Percentiles rank a stretch among this genome's conserved stretches.
Conservation (phyloP, 345 rosid genomes). For the Kernera saxatilis region DNA sequence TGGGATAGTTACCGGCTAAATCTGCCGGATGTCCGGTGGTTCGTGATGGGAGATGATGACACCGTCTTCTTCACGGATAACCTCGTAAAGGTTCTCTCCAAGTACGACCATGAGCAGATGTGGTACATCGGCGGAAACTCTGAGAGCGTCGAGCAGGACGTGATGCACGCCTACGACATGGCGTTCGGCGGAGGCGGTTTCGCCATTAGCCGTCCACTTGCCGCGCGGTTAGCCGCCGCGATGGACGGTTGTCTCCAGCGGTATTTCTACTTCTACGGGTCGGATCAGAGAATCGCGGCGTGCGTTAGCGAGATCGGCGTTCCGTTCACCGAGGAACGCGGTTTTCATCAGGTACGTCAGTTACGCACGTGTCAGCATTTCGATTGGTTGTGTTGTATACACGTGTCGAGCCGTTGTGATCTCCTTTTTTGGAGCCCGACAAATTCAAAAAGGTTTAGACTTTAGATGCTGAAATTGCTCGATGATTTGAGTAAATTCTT, state of each 20-base stretch:
- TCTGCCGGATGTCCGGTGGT: slow-evolving; percentile 64
- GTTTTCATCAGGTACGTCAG: slow-evolving; percentile 79
- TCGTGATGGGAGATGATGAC: slow-evolving; percentile 94
- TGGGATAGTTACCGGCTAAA: slow-evolving; percentile 49
- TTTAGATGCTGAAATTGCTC: neutral
- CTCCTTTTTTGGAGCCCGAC: slow-evolving; percentile 15
- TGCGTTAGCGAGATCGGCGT: slow-evolving; percentile 75
- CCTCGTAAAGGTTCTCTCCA: slow-evolving; percentile 54
- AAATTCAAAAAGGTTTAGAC: slow-evolving; percentile 11
- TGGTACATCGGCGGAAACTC: slow-evolving; percentile 76
- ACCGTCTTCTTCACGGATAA: slow-evolving; percentile 65
- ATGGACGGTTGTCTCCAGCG: slow-evolving; percentile 70
- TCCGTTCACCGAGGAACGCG: slow-evolving; percentile 52
- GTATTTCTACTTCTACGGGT: slow-evolving; percentile 69
- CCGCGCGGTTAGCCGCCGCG: slow-evolving; percentile 40
- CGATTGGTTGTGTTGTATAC: neutral
- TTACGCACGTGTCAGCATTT: neutral
- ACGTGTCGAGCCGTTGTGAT: slow-evolving; percentile 9
- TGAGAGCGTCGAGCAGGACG: slow-evolving; percentile 76
- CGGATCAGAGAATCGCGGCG: slow-evolving; percentile 77
- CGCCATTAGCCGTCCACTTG: slow-evolving; percentile 66
- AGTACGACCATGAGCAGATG: slow-evolving; percentile 69
- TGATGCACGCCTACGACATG: slow-evolving; percentile 66
- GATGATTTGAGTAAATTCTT: neutral
- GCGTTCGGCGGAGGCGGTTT: slow-evolving; percentile 96